These are phyloP conservation scores for Xylaria digitata DNA, from an alignment of 2,329 filamentous ascomycete species.

Conservation along the genomic window DNA sequence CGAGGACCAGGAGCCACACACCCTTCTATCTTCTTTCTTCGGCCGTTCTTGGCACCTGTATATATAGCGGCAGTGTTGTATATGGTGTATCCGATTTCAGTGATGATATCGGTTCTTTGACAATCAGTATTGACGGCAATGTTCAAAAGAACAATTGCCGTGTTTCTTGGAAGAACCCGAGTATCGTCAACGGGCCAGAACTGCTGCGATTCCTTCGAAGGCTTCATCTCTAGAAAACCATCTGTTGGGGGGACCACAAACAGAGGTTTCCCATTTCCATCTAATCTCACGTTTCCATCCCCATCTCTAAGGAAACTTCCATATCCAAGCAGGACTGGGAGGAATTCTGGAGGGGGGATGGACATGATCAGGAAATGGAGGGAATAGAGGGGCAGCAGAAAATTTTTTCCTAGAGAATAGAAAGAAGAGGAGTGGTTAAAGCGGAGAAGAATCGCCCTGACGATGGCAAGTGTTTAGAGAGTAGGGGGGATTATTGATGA, in stretches of 20 bases:
- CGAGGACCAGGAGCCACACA: constrained; percentile 29
- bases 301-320: constrained; percentile 21
- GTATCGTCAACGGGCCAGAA: constrained; percentile 17
- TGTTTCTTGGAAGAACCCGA: not conserved
- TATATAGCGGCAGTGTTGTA: constrained; percentile 30
- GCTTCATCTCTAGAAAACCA: constrained; percentile 26
- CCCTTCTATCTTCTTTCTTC: constrained; percentile 2
- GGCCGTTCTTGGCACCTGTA: not conserved
- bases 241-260: constrained; percentile 26
- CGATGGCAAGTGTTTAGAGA: too few relatives aligned
- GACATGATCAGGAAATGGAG: not conserved
- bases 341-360: constrained; percentile 17
- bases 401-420: too few relatives aligned
- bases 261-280: not conserved
- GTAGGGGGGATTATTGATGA: too few relatives aligned
- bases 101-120: constrained; percentile 14
- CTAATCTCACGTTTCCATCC: not conserved
- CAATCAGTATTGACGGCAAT: constrained; percentile 29
- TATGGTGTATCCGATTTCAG: constrained; percentile 34
- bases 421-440: too few relatives aligned
- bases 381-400: not conserved
- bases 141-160: constrained; percentile 34
- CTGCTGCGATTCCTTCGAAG: constrained; percentile 21
- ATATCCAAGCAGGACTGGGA: constrained; percentile 32
- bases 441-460: too few relatives aligned